These are phyloP conservation scores for Phytophthora constricta DNA, from an alignment of 352 stramenopile species.

Conservation along the genomic window DNA sequence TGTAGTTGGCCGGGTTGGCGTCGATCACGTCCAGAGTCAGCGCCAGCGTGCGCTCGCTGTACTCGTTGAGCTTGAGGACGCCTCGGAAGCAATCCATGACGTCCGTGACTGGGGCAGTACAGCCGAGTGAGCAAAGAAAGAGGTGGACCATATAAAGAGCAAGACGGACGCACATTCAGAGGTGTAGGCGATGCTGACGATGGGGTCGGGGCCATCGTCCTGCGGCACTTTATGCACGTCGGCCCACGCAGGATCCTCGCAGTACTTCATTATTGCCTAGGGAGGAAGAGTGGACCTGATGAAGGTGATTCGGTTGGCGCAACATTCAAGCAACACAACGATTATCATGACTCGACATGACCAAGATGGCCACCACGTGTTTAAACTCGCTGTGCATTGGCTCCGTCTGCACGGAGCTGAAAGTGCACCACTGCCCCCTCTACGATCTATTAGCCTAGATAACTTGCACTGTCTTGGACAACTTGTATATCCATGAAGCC, in stretches of 20 bases:
- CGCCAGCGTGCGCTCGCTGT: slow-evolving; percentile 88
- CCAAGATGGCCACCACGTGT: not conserved
- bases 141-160: not conserved
- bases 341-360: not conserved
- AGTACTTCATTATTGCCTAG: slow-evolving; percentile 70
- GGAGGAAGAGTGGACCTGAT: not conserved
- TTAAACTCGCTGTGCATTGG: not conserved
- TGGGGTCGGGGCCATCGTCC: slow-evolving; percentile 79
- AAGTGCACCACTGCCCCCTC: not conserved
- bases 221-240: slow-evolving; percentile 86
- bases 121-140: not conserved
- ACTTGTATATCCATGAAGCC: not conserved
- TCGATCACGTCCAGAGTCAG: slow-evolving; percentile 94
- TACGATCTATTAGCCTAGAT: not conserved
- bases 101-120: slow-evolving; percentile 60
- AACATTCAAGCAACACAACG: slow-evolving; percentile 20
- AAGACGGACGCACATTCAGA: slow-evolving; percentile 55
- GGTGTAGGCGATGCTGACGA: slow-evolving; percentile 85
- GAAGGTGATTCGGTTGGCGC: not conserved
- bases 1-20: slow-evolving; percentile 98
- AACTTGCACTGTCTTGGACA: not conserved
- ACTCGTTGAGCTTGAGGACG: slow-evolving; percentile 92
- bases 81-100: slow-evolving; percentile 97
- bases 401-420: not conserved
- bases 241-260: slow-evolving; percentile 73